A percentile compares a stretch with the other conserved stretches of the same genome.
phyloP scores from a whole-genome alignment of 2,329 filamentous ascomycete genomes.

The Sclerotinia sclerotiorum region DNA sequence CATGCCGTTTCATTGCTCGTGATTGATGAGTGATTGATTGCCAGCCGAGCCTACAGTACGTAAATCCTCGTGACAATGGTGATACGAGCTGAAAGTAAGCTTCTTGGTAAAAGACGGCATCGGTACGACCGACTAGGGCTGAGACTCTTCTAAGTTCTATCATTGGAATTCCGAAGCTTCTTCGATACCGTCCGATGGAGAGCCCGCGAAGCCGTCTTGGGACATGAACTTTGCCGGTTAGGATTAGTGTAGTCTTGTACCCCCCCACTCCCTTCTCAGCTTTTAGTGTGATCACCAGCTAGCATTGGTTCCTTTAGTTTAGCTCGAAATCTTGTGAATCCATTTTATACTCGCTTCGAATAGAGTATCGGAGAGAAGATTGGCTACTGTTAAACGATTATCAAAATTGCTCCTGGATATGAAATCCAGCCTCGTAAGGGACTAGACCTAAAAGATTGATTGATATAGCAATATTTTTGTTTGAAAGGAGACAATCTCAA shows the following conservation, averaged over 20 bases:
- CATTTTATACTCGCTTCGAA: constrained; percentile 29
- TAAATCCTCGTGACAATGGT: constrained; percentile 20
- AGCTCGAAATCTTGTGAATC: constrained; percentile 16
- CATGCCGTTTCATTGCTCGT: constrained; percentile 10
- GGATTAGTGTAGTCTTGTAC: constrained; percentile 22
- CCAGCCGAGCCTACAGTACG: constrained; percentile 7
- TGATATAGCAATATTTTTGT: not conserved
- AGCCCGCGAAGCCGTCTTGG: constrained; percentile 7
- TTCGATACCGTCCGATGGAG: constrained; percentile 13
- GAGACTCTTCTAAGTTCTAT: constrained; percentile 19
- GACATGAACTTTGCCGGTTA: constrained; percentile 9
- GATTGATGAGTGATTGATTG: not conserved
- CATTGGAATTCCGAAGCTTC: constrained; percentile 6
- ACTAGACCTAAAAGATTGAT: not conserved
- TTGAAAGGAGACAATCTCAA: not conserved
- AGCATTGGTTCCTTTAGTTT: constrained; percentile 18
- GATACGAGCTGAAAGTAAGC: constrained; percentile 24
- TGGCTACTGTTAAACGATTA: constrained; percentile 12
- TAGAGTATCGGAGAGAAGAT: constrained; percentile 24
- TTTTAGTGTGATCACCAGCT: constrained; percentile 19
- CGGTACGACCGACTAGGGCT: constrained; percentile 20
- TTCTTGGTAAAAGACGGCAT: constrained; percentile 19
- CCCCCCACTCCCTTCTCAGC: constrained; percentile 27
- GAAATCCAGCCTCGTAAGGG: constrained; percentile 6
- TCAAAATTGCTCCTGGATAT: not conserved